These are phyloP conservation scores for Pecoramyces ruminantium DNA, from an alignment of 192 early-diverging fungal genomes.

Conservation along the genomic window DNA sequence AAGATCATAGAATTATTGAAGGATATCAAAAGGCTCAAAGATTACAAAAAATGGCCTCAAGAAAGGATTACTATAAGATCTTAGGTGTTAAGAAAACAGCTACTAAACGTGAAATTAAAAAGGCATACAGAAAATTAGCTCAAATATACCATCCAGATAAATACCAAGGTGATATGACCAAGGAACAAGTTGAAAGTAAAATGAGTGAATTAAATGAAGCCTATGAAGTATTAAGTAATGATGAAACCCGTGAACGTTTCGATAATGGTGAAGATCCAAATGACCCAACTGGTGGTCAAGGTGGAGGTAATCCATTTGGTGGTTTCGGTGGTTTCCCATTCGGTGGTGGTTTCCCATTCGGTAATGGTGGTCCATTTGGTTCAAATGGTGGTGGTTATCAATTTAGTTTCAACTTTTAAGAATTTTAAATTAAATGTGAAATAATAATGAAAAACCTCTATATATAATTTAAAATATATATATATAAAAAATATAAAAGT, in stretches of 20 bases:
- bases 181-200: conserved; percentile 65
- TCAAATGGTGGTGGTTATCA: not conserved
- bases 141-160: conserved; percentile 75
- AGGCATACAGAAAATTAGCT: conserved; percentile 77
- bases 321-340: conserved; percentile 29
- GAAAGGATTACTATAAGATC: conserved; percentile 92
- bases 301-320: conserved; percentile 26
- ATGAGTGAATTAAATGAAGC: conserved; percentile 90
- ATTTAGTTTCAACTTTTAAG: too few species aligned
- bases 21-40: conserved; percentile 41
- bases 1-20: conserved; percentile 28
- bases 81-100: conserved; percentile 64
- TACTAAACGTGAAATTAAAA: conserved; percentile 63
- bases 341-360: conserved; percentile 8
- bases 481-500: too few species aligned
- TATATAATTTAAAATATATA: too few species aligned
- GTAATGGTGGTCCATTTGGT: not conserved
- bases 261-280: conserved; percentile 67
- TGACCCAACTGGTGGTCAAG: conserved; percentile 44
- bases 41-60: conserved; percentile 29
- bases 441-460: too few species aligned
- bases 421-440: too few species aligned
- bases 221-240: conserved; percentile 46
- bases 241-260: conserved; percentile 36
- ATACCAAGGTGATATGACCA: conserved; percentile 53